These are phyloP conservation scores for Mortierella sp. DNA, from an alignment of 371 early-diverging fungal genomes.

Conservation along the genomic window DNA sequence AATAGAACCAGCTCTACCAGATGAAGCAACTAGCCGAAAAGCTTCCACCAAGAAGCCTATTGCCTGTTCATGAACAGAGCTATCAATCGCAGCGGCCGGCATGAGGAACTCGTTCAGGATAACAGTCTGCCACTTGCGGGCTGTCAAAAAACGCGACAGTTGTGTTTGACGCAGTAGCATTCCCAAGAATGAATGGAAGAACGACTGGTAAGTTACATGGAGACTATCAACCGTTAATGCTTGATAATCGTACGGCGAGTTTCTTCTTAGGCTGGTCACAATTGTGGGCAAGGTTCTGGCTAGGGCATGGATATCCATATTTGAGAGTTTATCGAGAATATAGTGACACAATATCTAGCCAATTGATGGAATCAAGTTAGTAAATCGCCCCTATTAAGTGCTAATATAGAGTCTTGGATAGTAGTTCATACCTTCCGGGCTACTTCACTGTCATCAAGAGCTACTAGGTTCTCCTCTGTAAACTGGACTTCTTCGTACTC, in stretches of 20 bases:
- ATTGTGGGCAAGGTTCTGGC: conserved; percentile 60
- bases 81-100: conserved; percentile 59
- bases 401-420: neutral
- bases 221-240: conserved; percentile 34
- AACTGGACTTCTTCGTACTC: conserved; percentile 39
- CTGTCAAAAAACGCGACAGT: conserved; percentile 58
- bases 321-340: conserved; percentile 59
- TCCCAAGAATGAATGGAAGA: conserved; percentile 62
- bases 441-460: conserved; percentile 60
- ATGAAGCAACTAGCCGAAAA: conserved; percentile 44
- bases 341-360: conserved; percentile 62
- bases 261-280: conserved; percentile 56
- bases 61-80: conserved; percentile 60
- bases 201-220: conserved; percentile 65
- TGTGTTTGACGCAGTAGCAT: conserved; percentile 59
- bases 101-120: conserved; percentile 64
- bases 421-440: conserved; percentile 61
- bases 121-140: conserved; percentile 58
- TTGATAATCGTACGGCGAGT: conserved; percentile 49
- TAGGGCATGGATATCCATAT: conserved; percentile 61
- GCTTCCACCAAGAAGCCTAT: conserved; percentile 58
- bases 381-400: neutral
- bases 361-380: neutral
- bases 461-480: conserved; percentile 39
- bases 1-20: conserved; percentile 43